Evolutionary conservation across 202 grass and related monocot genomes (phyloP).

Genomic region (Bolboschoenoplectus hybrid): DNA sequence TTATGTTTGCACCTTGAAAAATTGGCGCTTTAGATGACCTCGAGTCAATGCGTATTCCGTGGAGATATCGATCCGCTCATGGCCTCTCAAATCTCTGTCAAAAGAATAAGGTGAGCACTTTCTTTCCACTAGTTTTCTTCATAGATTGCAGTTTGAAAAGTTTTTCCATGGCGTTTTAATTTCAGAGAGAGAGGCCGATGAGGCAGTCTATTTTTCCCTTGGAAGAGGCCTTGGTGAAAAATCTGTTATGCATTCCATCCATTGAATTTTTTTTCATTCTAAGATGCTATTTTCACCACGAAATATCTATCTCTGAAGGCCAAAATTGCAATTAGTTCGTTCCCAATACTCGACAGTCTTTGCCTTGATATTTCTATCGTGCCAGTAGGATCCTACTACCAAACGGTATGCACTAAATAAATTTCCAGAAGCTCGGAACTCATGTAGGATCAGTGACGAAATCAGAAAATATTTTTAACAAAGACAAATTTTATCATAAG

Average conservation of each 20-base stretch:
- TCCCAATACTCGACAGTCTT: background rate
- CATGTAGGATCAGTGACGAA: too few relatives aligned
- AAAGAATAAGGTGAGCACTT: background rate
- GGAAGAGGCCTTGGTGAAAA: background rate
- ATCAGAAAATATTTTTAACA: too few relatives aligned
- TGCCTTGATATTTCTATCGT: too few relatives aligned
- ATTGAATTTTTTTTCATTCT: slow-evolving; percentile 14
- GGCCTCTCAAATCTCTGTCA: background rate
- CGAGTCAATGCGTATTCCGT: background rate
- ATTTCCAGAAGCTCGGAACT: too few relatives aligned
- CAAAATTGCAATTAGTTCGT: background rate
- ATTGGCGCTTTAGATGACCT: slow-evolving; percentile 15
- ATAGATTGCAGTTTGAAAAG: background rate
- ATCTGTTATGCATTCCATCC: too few relatives aligned
- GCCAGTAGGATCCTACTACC: too few relatives aligned
- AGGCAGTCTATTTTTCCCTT: background rate
- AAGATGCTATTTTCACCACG: background rate
- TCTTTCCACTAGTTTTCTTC: background rate
- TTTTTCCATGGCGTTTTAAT: background rate
- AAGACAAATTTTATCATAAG: too few relatives aligned
- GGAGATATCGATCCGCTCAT: background rate
- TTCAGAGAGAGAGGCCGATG: background rate
- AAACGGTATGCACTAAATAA: too few relatives aligned
- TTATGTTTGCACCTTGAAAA: background rate
- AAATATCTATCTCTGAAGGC: background rate